Conservation (phyloP, 257 asterid genomes). For the Solanum chmielewskii region DNA sequence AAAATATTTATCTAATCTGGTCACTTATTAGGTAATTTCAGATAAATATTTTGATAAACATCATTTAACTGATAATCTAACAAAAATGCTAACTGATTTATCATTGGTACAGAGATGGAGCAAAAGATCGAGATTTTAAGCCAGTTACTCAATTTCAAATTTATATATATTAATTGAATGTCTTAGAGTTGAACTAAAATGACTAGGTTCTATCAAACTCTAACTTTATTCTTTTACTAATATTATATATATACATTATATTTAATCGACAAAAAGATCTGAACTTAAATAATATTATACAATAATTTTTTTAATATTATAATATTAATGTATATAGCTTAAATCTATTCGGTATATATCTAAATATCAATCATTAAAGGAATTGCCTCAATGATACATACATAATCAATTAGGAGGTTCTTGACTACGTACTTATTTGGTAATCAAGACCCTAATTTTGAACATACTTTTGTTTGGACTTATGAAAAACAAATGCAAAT, state of each 20-base stretch:
- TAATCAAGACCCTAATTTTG: background rate
- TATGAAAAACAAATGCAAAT: background rate
- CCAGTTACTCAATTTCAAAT: background rate
- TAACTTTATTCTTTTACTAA: too few species aligned
- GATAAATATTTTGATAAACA: background rate
- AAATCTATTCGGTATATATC: background rate
- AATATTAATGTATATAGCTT: background rate
- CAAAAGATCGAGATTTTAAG: background rate
- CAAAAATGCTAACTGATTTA: background rate
- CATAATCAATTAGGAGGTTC: background rate
- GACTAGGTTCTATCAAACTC: background rate
- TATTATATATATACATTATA: background rate
- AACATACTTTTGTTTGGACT: background rate
- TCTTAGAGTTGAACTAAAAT: background rate
- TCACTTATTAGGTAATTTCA: background rate
- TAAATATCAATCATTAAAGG: background rate
- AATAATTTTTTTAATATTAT: background rate
- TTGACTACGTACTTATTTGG: background rate
- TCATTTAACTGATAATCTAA: background rate
- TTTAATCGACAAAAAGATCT: too few species aligned
- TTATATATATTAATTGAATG: background rate
- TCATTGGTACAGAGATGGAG: background rate
- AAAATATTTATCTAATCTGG: background rate
- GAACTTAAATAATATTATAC: background rate
- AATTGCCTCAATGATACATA: background rate